Percentiles rank a stretch among this genome's conserved stretches.
phyloP scores from a whole-genome alignment of 768 basidiomycete species.

The Lactifluus hygrophoroides region DNA sequence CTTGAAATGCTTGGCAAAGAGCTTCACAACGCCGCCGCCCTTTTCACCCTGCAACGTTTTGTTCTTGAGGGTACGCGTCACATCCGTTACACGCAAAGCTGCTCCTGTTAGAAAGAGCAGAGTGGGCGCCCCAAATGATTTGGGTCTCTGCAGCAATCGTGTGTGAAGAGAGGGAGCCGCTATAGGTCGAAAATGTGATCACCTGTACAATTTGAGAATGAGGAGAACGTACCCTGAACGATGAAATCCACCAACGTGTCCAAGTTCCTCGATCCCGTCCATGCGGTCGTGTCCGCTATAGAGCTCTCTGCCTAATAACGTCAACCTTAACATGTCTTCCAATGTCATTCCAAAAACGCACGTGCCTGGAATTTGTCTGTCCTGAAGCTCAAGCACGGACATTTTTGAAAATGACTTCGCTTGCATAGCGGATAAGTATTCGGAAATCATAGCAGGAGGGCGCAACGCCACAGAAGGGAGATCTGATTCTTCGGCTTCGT shows the following conservation, averaged over 20 bases:
- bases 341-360: constrained; percentile 10
- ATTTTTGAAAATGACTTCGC: constrained; percentile 59
- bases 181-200: constrained; percentile 24
- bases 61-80: constrained; percentile 65
- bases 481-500: constrained; percentile 34
- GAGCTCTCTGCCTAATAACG: constrained; percentile 50
- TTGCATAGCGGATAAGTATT: constrained; percentile 59
- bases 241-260: constrained; percentile 72
- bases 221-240: constrained; percentile 43
- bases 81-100: constrained; percentile 88
- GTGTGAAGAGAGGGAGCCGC: constrained; percentile 60
- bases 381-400: constrained; percentile 71
- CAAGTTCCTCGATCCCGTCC: constrained; percentile 63
- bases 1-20: constrained; percentile 95
- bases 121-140: constrained; percentile 76
- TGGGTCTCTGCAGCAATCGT: constrained; percentile 68
- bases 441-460: constrained; percentile 46
- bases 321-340: constrained; percentile 38
- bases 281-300: constrained; percentile 68
- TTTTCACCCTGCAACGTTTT: constrained; percentile 68
- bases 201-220: not conserved
- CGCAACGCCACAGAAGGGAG: constrained; percentile 45
- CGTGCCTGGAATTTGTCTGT: constrained; percentile 71
- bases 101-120: constrained; percentile 78
- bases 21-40: constrained; percentile 86